Percentiles rank a stretch among this genome's conserved stretches.
phyloP scores from a whole-genome alignment of 352 stramenopile genomes.

The Pythium aquatile region DNA sequence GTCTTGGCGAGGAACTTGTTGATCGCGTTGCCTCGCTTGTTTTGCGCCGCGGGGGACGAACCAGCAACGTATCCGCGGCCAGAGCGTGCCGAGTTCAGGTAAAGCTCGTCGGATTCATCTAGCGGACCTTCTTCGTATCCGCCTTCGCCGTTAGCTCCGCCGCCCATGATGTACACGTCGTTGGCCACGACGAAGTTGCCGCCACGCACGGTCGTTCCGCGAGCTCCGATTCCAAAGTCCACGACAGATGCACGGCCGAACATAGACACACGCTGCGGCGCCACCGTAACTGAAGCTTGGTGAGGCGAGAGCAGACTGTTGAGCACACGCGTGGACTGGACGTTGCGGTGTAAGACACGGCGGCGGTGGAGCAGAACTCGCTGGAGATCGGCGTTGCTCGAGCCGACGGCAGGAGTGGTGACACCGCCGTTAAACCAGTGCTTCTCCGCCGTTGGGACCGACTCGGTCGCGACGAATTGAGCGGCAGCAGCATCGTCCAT shows the following conservation, averaged over 20 bases:
- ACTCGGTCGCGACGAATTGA: slow-evolving; percentile 3
- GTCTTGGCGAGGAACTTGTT: neutral
- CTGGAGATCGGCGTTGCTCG: slow-evolving; percentile 10
- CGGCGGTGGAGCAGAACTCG: slow-evolving; percentile 16
- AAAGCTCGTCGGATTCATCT: slow-evolving; percentile 3
- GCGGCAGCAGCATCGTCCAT: slow-evolving; percentile 25
- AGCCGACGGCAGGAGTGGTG: neutral
- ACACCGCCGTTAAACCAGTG: slow-evolving; percentile 10
- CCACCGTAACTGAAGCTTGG: neutral
- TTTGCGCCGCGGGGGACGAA: neutral
- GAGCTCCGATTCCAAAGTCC: slow-evolving; percentile 11
- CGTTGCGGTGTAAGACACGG: slow-evolving; percentile 14
- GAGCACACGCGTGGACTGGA: slow-evolving; percentile 12
- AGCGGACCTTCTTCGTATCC: slow-evolving; percentile 17
- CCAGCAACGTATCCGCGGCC: slow-evolving; percentile 5
- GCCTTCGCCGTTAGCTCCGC: slow-evolving; percentile 19
- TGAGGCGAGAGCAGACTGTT: slow-evolving; percentile 4
- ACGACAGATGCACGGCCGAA: slow-evolving; percentile 33
- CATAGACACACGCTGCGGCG: slow-evolving; percentile 59
- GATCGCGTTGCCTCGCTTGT: neutral
- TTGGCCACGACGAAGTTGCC: slow-evolving; percentile 11
- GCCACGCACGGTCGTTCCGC: neutral
- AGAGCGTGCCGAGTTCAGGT: slow-evolving; percentile 2
- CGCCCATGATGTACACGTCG: slow-evolving; percentile 25
- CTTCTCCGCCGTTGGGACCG: neutral